Evolutionary conservation across 1,284 basidiomycete genomes (phyloP), one percentile per base, ranked within the genome.

Genomic region (Cutaneotrichosporon sp.): DNA sequence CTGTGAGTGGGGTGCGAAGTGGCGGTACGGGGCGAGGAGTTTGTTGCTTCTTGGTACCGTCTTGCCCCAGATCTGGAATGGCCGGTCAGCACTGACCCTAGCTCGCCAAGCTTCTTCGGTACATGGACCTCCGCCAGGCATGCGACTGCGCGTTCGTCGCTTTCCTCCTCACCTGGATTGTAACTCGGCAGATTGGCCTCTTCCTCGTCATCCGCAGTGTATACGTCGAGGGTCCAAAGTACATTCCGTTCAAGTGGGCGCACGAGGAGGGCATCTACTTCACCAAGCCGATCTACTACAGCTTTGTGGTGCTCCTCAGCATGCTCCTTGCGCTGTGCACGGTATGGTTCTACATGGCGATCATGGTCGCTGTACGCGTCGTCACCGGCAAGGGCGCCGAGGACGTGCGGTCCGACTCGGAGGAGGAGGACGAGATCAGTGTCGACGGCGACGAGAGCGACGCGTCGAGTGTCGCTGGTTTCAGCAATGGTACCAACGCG

Each of bases 71-170:
- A 9, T 26, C 34, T 31, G 46, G 22, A 32, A 10, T 36, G 34
- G 34, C 34, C 34, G 34, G 13, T n/a, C 10, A 11, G 47, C 40
- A 36, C 62, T 63, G 21, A 63, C 40, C 10, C 40, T 2, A 94
- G 91, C 75, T 90, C 67, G 95, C 93, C 18, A 99, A 99, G 81
- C 94, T 98, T 89, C 81, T 92, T 69, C 89, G 90, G 64, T 99
- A 99, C 81, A 83, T 95, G 32, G 84, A 83, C 32, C 82, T 86
- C 64, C 85, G 88, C 64, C 84, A 85, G 10, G 75, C 86, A 1
- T 92, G 90, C 69, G 94, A 98, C 79, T 73, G 82, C 34, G 85
- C 87, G 0, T 98, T 98, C 78, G 89, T 84, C 34, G 75, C 86
- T 63, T 99, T 94, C 83, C 84, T 96, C 73, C 59, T 92, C 30